A percentile compares a stretch with the other conserved stretches of the same genome.
These are phyloP conservation scores for Thelonectria discophora DNA, from an alignment of 2,329 filamentous ascomycete species.

Conservation along the genomic window DNA sequence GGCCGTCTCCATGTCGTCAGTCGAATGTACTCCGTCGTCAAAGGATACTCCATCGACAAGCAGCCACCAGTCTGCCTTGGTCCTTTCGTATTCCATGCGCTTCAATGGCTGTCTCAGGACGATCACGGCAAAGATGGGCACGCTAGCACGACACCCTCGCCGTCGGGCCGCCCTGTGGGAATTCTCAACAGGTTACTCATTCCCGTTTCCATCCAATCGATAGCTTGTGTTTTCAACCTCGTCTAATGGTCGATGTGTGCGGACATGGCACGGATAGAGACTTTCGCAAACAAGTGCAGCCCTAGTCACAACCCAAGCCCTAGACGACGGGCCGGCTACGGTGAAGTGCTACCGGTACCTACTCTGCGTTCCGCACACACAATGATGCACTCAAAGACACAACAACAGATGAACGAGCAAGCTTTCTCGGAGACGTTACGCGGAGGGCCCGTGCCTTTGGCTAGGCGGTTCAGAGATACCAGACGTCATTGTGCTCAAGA, in stretches of 20 bases:
- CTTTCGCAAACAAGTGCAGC: not conserved
- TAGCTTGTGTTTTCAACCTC: not conserved
- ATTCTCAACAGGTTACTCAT: slow-evolving; percentile 9
- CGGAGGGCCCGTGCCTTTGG: slow-evolving; percentile 21
- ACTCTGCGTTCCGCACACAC: not conserved
- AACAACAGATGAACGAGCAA: slow-evolving; percentile 5
- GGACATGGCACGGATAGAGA: slow-evolving; percentile 4
- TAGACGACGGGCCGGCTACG: not conserved
- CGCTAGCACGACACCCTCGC: slow-evolving; percentile 29
- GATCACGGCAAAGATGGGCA: slow-evolving; percentile 1
- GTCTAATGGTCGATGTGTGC: slow-evolving; percentile 16
- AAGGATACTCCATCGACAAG: slow-evolving; percentile 4
- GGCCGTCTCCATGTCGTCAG: slow-evolving; percentile 19
- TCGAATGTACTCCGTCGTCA: slow-evolving; percentile 12
- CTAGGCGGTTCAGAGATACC: slow-evolving; percentile 25
- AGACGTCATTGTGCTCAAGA: slow-evolving; percentile 38
- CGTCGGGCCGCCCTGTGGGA: slow-evolving; percentile 33
- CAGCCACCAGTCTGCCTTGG: slow-evolving; percentile 13
- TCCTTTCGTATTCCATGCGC: slow-evolving; percentile 5
- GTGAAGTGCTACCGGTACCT: no score
- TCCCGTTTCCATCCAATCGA: slow-evolving; percentile 11
- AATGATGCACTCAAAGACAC: not conserved
- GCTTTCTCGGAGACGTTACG: not conserved
- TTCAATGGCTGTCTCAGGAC: slow-evolving; percentile 12
- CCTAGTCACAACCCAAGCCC: not conserved